A percentile compares a stretch with the other conserved stretches of the same genome.
Conservation (phyloP, 2,329 filamentous ascomycete species). For the Lachnellula suecica region DNA sequence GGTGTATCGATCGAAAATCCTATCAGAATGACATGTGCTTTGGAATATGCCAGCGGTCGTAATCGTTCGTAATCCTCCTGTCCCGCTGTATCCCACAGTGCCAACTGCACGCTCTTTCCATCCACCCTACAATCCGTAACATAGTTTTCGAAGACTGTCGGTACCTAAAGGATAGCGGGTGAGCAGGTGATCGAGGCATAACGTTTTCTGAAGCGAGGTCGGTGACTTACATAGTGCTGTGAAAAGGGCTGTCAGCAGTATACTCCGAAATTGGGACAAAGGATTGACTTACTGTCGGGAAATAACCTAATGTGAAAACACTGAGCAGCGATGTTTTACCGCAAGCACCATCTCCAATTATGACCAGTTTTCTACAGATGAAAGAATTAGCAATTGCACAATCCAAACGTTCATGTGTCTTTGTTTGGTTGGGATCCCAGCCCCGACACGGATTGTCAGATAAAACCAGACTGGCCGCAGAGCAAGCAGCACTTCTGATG, state of each 20-base stretch:
- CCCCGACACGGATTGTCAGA: not conserved
- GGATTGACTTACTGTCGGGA: conserved; percentile 76
- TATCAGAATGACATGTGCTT: conserved; percentile 95
- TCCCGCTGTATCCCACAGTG: conserved; percentile 98
- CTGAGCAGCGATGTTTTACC: conserved; percentile 97
- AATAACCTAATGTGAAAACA: conserved; percentile 97
- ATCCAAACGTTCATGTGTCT: not conserved
- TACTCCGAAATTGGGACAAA: conserved; percentile 25
- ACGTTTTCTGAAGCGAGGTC: not conserved
- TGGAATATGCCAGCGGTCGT: conserved; percentile 91
- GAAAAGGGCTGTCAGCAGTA: conserved; percentile 20
- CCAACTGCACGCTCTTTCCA: conserved; percentile 96
- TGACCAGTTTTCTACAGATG: conserved; percentile 79
- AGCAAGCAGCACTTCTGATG: not conserved
- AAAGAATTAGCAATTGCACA: not conserved
- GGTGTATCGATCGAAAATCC: conserved; percentile 94
- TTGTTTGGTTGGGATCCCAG: not conserved
- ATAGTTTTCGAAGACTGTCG: conserved; percentile 99
- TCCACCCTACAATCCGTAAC: conserved; percentile 98
- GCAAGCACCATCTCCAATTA: conserved; percentile 95
- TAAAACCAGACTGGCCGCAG: not conserved
- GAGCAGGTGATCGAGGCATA: not conserved
- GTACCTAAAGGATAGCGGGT: conserved; percentile 65
- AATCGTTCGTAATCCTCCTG: conserved; percentile 98
- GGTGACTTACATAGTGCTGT: conserved; percentile 48